phyloP scores from a whole-genome alignment of 2,329 filamentous ascomycete genomes.

The Trichoderma hamatum region DNA sequence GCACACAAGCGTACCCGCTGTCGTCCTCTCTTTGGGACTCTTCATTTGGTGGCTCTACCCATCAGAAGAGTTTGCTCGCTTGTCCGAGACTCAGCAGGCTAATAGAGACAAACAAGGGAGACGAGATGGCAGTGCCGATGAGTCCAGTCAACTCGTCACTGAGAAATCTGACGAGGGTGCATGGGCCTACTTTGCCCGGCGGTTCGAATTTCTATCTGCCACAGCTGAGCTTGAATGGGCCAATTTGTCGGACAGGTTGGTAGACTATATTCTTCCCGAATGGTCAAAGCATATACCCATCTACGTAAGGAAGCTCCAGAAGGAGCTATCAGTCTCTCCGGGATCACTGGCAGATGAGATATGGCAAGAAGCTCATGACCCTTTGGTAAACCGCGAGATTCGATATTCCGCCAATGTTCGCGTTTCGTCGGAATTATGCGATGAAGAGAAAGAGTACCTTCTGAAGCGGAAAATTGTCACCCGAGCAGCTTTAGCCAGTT shows the following conservation, averaged over 20 bases:
- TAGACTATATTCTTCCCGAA: slow-evolving; percentile 74
- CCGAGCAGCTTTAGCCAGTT: slow-evolving; percentile 74
- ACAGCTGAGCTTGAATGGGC: slow-evolving; percentile 60
- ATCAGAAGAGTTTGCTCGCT: slow-evolving; percentile 46
- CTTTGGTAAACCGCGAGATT: slow-evolving; percentile 84
- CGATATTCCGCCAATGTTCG: slow-evolving; percentile 78
- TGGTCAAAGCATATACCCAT: slow-evolving; percentile 79
- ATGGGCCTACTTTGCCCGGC: slow-evolving; percentile 52
- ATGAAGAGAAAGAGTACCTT: slow-evolving; percentile 78
- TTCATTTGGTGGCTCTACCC: slow-evolving; percentile 51
- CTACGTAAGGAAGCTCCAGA: slow-evolving; percentile 80
- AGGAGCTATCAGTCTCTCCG: slow-evolving; percentile 82
- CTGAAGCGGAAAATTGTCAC: slow-evolving; percentile 69
- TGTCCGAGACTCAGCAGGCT: slow-evolving; percentile 33
- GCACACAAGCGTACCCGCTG: slow-evolving; percentile 36
- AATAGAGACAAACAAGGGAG: slow-evolving; percentile 28
- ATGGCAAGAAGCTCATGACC: slow-evolving; percentile 87
- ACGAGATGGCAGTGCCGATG: slow-evolving; percentile 28
- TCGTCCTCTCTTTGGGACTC: slow-evolving; percentile 42
- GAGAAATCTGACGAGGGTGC: slow-evolving; percentile 42
- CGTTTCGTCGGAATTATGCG: slow-evolving; percentile 78
- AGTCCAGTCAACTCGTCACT: slow-evolving; percentile 15
- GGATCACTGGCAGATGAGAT: slow-evolving; percentile 91
- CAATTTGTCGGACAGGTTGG: slow-evolving; percentile 60
- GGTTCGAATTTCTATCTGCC: slow-evolving; percentile 57